A percentile compares a stretch with the other conserved stretches of the same genome.
Evolutionary conservation across 2,329 filamentous ascomycete species (phyloP).

Genomic region (Pseudovirgaria hyperparasitica): DNA sequence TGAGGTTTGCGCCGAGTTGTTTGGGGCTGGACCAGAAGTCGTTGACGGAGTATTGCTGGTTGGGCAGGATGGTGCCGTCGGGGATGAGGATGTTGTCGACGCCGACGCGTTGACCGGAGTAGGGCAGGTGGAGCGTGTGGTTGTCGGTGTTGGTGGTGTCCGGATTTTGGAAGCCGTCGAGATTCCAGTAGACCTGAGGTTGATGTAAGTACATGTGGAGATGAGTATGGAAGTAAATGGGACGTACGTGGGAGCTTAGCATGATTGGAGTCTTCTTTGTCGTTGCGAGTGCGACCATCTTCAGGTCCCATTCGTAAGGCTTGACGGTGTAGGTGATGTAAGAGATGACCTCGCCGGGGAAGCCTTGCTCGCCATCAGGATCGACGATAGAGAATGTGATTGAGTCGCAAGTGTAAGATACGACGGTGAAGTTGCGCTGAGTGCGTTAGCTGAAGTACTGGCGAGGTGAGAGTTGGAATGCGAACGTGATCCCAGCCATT

Average conservation of each 20-base stretch:
- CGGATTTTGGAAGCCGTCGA: conserved; percentile 66
- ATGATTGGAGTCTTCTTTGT: conserved; percentile 73
- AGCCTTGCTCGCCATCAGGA: conserved; percentile 59
- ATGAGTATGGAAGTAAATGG: not conserved
- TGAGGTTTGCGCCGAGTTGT: conserved; percentile 59
- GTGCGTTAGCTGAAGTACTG: conserved; percentile 4
- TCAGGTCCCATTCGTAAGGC: conserved; percentile 56
- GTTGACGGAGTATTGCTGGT: conserved; percentile 54
- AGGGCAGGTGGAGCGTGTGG: conserved; percentile 61
- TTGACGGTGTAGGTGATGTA: conserved; percentile 62
- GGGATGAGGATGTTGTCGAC: conserved; percentile 44
- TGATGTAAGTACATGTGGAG: not conserved
- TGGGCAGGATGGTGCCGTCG: conserved; percentile 51
- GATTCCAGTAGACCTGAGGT: conserved; percentile 66
- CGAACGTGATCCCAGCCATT: conserved; percentile 56
- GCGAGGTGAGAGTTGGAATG: not conserved
- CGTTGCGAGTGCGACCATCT: conserved; percentile 57
- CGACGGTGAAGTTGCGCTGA: conserved; percentile 60
- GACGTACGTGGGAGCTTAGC: conserved; percentile 55
- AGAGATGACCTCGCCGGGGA: conserved; percentile 64
- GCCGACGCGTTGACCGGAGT: conserved; percentile 55
- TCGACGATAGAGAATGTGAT: conserved; percentile 69
- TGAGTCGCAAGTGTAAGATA: conserved; percentile 50
- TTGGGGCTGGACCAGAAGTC: conserved; percentile 77
- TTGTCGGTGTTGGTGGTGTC: conserved; percentile 53